Evolutionary conservation across 208 protist genomes (phyloP).

Genomic region (Leishmania gerbilli): DNA sequence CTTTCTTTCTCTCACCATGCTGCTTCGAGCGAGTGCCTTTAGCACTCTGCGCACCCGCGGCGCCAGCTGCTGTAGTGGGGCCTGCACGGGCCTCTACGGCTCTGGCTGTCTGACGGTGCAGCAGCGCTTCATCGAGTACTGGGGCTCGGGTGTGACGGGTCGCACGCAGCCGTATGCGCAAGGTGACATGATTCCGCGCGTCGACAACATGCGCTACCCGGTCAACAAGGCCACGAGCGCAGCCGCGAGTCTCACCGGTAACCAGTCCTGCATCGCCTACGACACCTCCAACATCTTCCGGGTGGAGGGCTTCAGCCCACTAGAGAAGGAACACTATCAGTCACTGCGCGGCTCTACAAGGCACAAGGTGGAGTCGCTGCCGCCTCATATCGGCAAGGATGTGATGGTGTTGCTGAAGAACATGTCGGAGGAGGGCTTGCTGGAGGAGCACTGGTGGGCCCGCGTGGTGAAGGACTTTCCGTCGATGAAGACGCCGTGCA

Average conservation of each 20-base stretch:
- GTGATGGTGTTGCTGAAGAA: conserved; percentile 54
- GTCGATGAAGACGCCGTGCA: conserved; percentile 72
- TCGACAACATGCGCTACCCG: conserved; percentile 69
- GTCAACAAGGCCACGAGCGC: conserved; percentile 59
- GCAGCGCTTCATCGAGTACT: conserved; percentile 82
- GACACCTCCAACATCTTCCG: conserved; percentile 77
- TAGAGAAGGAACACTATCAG: conserved; percentile 81
- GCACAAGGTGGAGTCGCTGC: conserved; percentile 66
- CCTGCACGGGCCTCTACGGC: neutral
- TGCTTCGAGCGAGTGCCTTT: conserved; percentile 24
- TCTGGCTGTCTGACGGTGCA: conserved; percentile 40
- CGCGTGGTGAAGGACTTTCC: conserved; percentile 82
- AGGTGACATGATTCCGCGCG: conserved; percentile 77
- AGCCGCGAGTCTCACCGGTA: conserved; percentile 77
- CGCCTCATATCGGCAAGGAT: conserved; percentile 40
- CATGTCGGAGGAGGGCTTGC: conserved; percentile 38
- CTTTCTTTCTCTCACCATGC: conserved; percentile 4
- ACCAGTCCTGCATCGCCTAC: conserved; percentile 74
- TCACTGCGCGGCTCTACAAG: conserved; percentile 62
- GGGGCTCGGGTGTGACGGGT: conserved; percentile 67
- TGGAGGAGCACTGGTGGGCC: conserved; percentile 75
- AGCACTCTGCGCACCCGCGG: conserved; percentile 21
- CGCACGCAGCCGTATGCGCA: conserved; percentile 87
- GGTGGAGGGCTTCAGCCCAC: conserved; percentile 53
- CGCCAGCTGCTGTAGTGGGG: neutral